Base-by-base conservation (phyloP, 2,329 filamentous ascomycete species). In the Phoma sp. region DNA sequence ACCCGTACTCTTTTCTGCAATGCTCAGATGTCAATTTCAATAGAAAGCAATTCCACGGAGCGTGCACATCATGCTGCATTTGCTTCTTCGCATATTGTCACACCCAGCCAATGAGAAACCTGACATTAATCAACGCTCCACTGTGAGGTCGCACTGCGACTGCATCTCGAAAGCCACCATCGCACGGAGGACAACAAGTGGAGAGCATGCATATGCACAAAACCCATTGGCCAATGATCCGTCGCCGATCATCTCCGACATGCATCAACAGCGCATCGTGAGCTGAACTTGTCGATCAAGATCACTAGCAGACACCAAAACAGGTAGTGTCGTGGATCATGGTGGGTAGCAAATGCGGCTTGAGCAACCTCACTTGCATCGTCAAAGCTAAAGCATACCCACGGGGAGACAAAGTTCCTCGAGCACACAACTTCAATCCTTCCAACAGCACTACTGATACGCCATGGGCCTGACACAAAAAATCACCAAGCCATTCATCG, bases 401-500 rank as follows among this genome's bases (percentile, higher is more conserved):
- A 10, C 13, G 9, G 4, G n/a, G 6, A 40, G 5, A 24, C 36
- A 40, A 14, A 23, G 9, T 9, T 9, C 3, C 6, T 18, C n/a
- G 11, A 27, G 23, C 29, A 27, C 38, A n/a, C n/a, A 25, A 5
- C 38, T 7, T 4, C 5, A 9, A 41, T 1, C 9, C 14, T 39
- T 25, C 10, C 7, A 30, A 7, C 25, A 29, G 4, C 24, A 24
- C 18, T 25, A 24, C 23, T 11, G 13, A 23, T 13, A 25, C 4
- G 46, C 24, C 24, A 64, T 66, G 59, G 55, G 46, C 9, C 4
- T 64, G 23, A 18, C 32, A n/a, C 52, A 59, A n/a, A 60, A 57
- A 39, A 32, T 65, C 38, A 59, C 47, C 6, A 65, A 66, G 33
- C 64, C 61, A 11, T 66, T 77, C 47, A 65, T 75, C 54, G 69